Percentiles rank a stretch among this genome's conserved stretches.
These are phyloP conservation scores for Talaromyces funiculosus DNA, from an alignment of 2,329 filamentous ascomycete genomes.

Conservation along the genomic window DNA sequence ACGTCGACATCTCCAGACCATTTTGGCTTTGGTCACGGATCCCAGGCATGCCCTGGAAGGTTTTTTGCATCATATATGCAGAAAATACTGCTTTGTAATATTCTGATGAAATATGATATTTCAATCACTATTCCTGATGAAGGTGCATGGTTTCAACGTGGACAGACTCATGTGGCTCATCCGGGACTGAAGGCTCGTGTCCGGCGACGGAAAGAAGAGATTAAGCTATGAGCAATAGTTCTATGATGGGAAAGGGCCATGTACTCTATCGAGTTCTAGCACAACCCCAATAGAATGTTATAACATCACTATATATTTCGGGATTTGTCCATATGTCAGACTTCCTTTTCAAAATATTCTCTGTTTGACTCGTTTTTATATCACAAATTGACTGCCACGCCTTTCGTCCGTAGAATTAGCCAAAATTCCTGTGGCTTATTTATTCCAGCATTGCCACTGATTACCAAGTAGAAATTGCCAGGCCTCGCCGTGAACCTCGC, in stretches of 20 bases:
- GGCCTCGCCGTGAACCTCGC: not conserved
- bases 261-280: not conserved
- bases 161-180: not conserved
- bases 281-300: not conserved
- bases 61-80: slow-evolving; percentile 24
- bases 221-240: not conserved
- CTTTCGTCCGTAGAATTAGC: not conserved
- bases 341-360: not conserved
- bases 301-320: not conserved
- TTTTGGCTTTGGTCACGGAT: slow-evolving; percentile 54
- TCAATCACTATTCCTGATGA: not conserved
- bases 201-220: slow-evolving; percentile 9
- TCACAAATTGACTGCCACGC: not conserved
- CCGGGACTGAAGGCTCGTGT: not conserved
- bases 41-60: slow-evolving; percentile 39
- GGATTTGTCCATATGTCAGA: not conserved
- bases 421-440: not conserved
- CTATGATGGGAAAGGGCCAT: not conserved
- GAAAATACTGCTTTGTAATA: slow-evolving; percentile 25
- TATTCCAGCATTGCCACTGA: not conserved
- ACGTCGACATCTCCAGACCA: slow-evolving; percentile 49
- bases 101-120: slow-evolving; percentile 27
- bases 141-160: not conserved
- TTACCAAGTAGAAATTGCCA: not conserved
- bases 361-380: not conserved